These are phyloP conservation scores for Brettanomyces naardenensis DNA, from an alignment of 805 yeast genomes.

Conservation along the genomic window DNA sequence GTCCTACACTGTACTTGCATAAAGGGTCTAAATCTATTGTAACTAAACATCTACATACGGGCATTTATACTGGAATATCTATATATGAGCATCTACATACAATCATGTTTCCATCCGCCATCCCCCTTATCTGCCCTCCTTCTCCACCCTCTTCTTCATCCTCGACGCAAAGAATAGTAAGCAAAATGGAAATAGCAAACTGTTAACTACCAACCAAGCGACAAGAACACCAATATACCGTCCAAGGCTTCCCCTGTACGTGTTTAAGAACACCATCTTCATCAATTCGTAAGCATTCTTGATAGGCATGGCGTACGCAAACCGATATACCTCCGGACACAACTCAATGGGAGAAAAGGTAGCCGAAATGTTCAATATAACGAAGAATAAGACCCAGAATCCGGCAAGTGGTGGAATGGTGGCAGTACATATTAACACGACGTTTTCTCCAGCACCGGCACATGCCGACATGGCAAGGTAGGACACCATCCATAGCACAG, in stretches of 20 bases:
- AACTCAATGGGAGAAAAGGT: constrained; percentile 60
- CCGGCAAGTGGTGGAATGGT: constrained; percentile 58
- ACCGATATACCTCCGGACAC: constrained; percentile 47
- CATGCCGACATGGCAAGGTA: constrained; percentile 67
- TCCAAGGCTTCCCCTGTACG: constrained; percentile 40
- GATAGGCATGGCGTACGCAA: constrained; percentile 64
- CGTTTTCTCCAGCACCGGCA: constrained; percentile 67
- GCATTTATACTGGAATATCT: no score
- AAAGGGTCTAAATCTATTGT: no score
- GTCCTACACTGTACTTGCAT: no score
- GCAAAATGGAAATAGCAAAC: constrained; percentile 33
- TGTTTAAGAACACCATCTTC: constrained; percentile 50
- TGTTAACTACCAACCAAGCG: constrained; percentile 16
- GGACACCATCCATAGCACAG: constrained; percentile 65
- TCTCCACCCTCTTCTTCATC: constrained; percentile 9
- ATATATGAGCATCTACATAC: no score
- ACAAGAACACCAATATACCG: constrained; percentile 15
- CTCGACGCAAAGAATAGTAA: constrained; percentile 20
- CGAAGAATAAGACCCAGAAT: constrained; percentile 67
- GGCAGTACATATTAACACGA: constrained; percentile 43
- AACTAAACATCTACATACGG: no score
- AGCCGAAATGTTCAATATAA: constrained; percentile 59
- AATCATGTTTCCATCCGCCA: no score
- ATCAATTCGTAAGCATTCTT: constrained; percentile 56
- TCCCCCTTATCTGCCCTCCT: no score